phyloP scores from a whole-genome alignment of 2,329 filamentous ascomycete genomes.

The Cladophialophora exuberans region DNA sequence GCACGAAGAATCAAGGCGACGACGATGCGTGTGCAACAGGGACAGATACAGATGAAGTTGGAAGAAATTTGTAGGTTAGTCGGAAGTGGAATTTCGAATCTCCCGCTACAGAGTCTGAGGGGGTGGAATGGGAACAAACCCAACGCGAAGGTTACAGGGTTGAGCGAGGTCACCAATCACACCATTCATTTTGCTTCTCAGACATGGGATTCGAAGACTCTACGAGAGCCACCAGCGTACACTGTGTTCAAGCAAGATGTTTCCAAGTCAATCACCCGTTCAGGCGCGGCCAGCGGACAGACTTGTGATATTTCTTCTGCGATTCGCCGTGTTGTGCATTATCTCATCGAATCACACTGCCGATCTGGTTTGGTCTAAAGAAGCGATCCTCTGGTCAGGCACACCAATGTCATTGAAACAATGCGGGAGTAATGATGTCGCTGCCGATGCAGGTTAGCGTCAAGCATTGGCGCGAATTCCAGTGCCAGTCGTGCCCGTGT shows the following conservation, averaged over 20 bases:
- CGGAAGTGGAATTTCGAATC: conserved; percentile 14
- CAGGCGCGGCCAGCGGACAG: not conserved
- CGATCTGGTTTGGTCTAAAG: not conserved
- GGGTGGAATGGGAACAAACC: not conserved
- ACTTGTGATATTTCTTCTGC: conserved; percentile 16
- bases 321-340: conserved; percentile 18
- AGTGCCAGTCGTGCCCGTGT: too few relatives aligned
- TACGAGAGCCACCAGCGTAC: not conserved
- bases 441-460: not conserved
- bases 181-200: not conserved
- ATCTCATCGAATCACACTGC: conserved; percentile 19
- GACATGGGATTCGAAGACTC: not conserved
- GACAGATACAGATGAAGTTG: not conserved
- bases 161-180: conserved; percentile 5
- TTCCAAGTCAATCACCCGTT: not conserved
- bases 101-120: not conserved
- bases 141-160: not conserved
- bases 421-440: conserved; percentile 1
- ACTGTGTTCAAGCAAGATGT: conserved; percentile 4
- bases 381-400: conserved; percentile 2
- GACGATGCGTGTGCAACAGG: not conserved
- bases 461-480: not conserved
- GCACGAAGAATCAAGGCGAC: not conserved
- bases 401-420: conserved; percentile 14
- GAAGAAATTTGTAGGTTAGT: not conserved